A percentile compares a stretch with the other conserved stretches of the same genome.
Evolutionary conservation across 345 rosid genomes (phyloP).

Genomic region (Mercurialis annua): DNA sequence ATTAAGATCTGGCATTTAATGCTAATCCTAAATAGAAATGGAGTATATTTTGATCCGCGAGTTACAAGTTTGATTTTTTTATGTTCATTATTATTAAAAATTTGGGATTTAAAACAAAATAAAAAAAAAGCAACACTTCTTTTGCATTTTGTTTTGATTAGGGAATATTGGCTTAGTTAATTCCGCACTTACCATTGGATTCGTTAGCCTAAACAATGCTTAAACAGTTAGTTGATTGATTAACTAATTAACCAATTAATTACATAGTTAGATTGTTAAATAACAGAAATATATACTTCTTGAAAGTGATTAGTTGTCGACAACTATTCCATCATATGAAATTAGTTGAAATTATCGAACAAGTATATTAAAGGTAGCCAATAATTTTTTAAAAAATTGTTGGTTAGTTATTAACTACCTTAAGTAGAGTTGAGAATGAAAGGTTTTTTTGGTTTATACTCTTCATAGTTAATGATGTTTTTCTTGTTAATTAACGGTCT

Average conservation of each 20-base stretch:
- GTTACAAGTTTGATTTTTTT: no score
- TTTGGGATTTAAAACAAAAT: no score
- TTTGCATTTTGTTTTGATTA: background rate
- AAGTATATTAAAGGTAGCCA: no score
- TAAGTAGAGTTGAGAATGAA: background rate
- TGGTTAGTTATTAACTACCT: conserved; percentile 1
- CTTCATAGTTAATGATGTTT: conserved; percentile 8
- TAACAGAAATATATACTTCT: background rate
- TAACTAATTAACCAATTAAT: no score
- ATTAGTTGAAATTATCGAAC: no score
- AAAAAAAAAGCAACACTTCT: background rate
- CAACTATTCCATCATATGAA: no score
- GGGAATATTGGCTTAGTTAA: background rate
- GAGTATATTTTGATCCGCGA: no score
- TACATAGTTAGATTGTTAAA: background rate
- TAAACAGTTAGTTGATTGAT: no score
- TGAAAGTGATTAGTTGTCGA: no score
- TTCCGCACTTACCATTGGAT: background rate
- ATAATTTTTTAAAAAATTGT: background rate
- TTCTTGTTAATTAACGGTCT: conserved; percentile 5
- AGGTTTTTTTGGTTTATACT: background rate
- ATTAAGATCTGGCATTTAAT: no score
- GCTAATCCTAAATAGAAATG: no score
- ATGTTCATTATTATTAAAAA: no score
- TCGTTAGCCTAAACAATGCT: background rate